Base-by-base conservation (phyloP, 768 basidiomycete genomes). In the Mycena crocata region DNA sequence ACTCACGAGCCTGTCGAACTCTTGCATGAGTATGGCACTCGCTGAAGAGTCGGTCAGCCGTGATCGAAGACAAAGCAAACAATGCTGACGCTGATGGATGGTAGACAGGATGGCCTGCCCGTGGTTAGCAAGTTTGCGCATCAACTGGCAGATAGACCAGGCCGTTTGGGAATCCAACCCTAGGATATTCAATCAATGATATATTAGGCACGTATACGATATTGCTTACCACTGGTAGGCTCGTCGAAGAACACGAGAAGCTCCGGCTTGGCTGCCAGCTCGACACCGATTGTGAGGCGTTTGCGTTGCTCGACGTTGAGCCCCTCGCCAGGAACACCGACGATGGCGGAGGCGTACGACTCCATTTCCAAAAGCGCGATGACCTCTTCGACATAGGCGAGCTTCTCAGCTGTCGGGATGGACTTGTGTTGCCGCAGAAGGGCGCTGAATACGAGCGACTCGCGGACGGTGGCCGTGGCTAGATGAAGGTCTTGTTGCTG, bases 401-500 rank as follows among this genome's bases (percentile, higher is more conserved):
- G 87, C 76, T 95, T 95, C 78, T 95, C 93, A 0, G 80, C 79
- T 21, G 83, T 3, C 8, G 35, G 42, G 39, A 17, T 64, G 1
- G 83, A 82, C 2, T 83, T 74, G 0, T 92, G 93, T 73, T 94
- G 94, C 35, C 94, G 89, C 44, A 95, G 81, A 55, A 85, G 87
- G 4, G 94, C 94, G 1, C 93, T 94, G 78, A 93, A 91, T 37
- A 87, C 78, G 9, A 96, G 80, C 1, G 94, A 93, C 72, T 96
- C 93, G 24, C 92, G 86, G 21, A 96, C 93, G 12, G 93, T 95
- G 1, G 87, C 79, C 6, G 89, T 87, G 24, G 88, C 85, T 19
- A 91, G 83, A 77, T 96, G 95, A 0, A 89, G 90, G 71, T 94
- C 93, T 83, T 87, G 87, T 73, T 97, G 95, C 72, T 96, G 94